A percentile compares a stretch with the other conserved stretches of the same genome.
Evolutionary conservation across 768 basidiomycete species (phyloP).

Genomic region (Paxillus ammoniavirescens): DNA sequence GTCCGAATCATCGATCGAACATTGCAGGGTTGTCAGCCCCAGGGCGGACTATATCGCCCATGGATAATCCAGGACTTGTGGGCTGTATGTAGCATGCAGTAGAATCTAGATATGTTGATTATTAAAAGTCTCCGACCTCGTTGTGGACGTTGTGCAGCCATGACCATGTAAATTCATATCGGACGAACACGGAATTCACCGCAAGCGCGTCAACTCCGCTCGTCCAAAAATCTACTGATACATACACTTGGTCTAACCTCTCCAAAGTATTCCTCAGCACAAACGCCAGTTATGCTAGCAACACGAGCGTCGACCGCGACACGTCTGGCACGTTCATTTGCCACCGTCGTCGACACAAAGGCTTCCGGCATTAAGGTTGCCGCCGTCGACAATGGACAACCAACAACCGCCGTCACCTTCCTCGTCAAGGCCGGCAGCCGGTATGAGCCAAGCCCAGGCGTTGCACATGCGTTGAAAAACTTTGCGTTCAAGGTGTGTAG

Average conservation of each 20-base stretch:
- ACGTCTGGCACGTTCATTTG: conserved; percentile 70
- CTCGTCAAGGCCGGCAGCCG: conserved; percentile 91
- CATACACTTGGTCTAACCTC: conserved; percentile 1
- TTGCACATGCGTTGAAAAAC: conserved; percentile 94
- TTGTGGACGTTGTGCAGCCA: no score
- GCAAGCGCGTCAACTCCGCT: conserved; percentile 26
- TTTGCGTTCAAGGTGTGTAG: conserved; percentile 94
- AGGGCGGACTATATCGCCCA: no score
- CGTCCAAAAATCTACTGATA: conserved; percentile 15
- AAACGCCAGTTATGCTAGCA: conserved; percentile 52
- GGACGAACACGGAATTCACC: conserved; percentile 28
- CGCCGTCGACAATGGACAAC: conserved; percentile 76
- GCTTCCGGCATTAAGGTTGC: conserved; percentile 80
- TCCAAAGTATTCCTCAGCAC: conserved; percentile 11
- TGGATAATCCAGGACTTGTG: no score
- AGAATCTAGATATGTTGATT: no score
- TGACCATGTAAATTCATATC: conserved; percentile 2
- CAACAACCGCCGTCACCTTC: conserved; percentile 84
- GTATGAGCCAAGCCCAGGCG: conserved; percentile 84
- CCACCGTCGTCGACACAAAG: conserved; percentile 71
- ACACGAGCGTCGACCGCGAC: conserved; percentile 58
- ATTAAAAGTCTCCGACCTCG: no score
- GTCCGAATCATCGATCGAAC: no score
- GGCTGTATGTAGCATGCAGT: no score
- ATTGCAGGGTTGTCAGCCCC: no score